phyloP scores from a whole-genome alignment of 106 monocot genomes.

The Agapanthus africanus region DNA sequence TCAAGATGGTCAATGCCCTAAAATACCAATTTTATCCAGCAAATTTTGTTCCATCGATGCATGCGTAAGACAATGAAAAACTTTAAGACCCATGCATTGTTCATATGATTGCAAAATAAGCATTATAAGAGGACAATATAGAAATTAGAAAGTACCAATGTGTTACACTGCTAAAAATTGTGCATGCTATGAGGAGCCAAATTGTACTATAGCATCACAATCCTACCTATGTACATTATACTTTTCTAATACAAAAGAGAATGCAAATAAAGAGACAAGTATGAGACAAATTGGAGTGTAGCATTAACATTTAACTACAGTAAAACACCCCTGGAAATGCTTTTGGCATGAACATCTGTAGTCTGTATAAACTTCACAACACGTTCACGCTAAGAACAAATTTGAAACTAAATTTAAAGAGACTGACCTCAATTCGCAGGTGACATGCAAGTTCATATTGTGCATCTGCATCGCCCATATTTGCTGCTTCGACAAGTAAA shows the following conservation, averaged over 20 bases:
- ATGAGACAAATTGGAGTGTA: background rate
- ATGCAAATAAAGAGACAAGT: too few relatives aligned
- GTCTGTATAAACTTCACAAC: background rate
- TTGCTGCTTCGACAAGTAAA: slow-evolving; percentile 89
- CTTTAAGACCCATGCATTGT: background rate
- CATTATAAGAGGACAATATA: too few relatives aligned
- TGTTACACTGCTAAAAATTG: too few relatives aligned
- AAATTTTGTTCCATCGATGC: background rate
- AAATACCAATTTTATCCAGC: background rate
- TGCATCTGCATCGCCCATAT: slow-evolving; percentile 99
- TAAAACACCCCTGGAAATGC: background rate
- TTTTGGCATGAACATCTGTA: background rate
- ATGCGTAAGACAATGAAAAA: background rate
- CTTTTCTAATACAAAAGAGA: too few relatives aligned
- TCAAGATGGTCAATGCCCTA: background rate
- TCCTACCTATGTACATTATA: too few relatives aligned
- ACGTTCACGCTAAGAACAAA: background rate
- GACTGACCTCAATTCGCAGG: slow-evolving; percentile 42
- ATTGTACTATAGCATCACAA: too few relatives aligned
- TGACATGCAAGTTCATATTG: slow-evolving; percentile 95
- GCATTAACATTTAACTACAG: background rate
- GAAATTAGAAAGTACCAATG: too few relatives aligned
- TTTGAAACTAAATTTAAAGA: slow-evolving; percentile 7
- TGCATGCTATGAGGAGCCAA: too few relatives aligned
- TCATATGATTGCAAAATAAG: too few relatives aligned